A percentile compares a stretch with the other conserved stretches of the same genome.
Evolutionary conservation across 495 filamentous ascomycete genomes (phyloP).

Genomic region (Lepraria neglecta): DNA sequence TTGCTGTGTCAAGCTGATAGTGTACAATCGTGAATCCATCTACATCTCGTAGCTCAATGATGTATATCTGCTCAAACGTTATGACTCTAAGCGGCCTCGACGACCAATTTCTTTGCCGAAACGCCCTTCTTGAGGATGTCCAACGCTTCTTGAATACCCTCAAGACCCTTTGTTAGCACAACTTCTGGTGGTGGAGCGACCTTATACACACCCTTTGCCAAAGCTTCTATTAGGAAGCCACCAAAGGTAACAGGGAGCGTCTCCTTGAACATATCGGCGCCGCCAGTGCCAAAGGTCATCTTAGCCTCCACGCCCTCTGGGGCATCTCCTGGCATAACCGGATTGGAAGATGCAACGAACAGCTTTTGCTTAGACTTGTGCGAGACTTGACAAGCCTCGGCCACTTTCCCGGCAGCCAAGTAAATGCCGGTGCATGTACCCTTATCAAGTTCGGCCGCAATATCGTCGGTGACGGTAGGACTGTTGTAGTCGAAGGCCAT

Average conservation of each 20-base stretch:
- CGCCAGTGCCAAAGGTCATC: conserved; percentile 22
- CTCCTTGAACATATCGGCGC: conserved; percentile 25
- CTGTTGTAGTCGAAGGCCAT: conserved; percentile 38
- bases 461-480: conserved; percentile 27
- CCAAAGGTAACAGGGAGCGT: conserved; percentile 20
- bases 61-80: neutral
- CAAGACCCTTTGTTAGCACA: conserved; percentile 28
- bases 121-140: conserved; percentile 30
- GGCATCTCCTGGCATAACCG: neutral
- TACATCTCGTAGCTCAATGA: neutral
- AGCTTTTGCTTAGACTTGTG: conserved; percentile 9
- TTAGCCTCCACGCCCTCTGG: conserved; percentile 23
- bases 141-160: conserved; percentile 30
- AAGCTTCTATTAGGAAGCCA: conserved; percentile 26
- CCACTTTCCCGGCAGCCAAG: conserved; percentile 15
- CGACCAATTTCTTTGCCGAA: conserved; percentile 33
- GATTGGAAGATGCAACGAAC: conserved; percentile 8
- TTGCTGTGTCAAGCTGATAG: too few species aligned
- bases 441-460: conserved; percentile 17
- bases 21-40: too few species aligned
- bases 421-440: conserved; percentile 23
- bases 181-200: conserved; percentile 29
- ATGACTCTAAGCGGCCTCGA: conserved; percentile 17
- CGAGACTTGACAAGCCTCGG: conserved; percentile 10
- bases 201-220: conserved; percentile 26